Evolutionary conservation across 2,329 filamentous ascomycete species (phyloP), one percentile per base, ranked within the genome.

Genomic region (Colletotrichum sp.): DNA sequence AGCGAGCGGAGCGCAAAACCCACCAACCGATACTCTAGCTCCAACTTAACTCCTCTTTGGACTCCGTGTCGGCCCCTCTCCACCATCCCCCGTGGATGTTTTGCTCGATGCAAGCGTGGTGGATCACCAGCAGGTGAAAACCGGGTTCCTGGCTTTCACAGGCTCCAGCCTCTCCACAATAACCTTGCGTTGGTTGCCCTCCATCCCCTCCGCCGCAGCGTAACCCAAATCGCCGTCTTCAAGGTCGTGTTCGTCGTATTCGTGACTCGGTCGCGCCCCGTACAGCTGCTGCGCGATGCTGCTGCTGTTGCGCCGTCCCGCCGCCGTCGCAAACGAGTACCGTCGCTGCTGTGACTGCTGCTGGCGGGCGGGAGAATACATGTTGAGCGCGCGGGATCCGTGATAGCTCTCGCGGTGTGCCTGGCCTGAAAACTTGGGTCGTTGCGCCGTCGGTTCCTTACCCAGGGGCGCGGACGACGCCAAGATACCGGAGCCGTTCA

Each of bases 101-200:
- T 69, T 69, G 57, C 70, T 73, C 70, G 59, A 39, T 69, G 73
- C 70, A 65, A 49, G 34, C 59, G 34, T 12, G 21, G 70, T 69
- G 70, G 70, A 69, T 87, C 87, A 99, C 88, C 97, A 99, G 95
- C 97, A 99, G 60, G 95, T 98, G 85, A 99, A 99, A 36, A 99
- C 96, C 3, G 97, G 97, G 83, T 98, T 98, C 83, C 94, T 94
- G 82, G 93, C 95, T 89, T 99, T 99, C 77, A 99, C 97, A 76
- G 96, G 95, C 88, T 99, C 97, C 75, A 99, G 87, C 78, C 97
- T 90, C 88, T 99, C 97, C 64, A 99, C 96, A 88, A 99, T 99
- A 64, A 99, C 97, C 85, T 97, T 98, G 80, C 96, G 92, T 83
- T 94, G 93, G 81, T 96, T 95, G 15, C 95, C 95, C 85, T 99